Conservation (phyloP, 352 stramenopile species). For the Detonula confervacea region DNA sequence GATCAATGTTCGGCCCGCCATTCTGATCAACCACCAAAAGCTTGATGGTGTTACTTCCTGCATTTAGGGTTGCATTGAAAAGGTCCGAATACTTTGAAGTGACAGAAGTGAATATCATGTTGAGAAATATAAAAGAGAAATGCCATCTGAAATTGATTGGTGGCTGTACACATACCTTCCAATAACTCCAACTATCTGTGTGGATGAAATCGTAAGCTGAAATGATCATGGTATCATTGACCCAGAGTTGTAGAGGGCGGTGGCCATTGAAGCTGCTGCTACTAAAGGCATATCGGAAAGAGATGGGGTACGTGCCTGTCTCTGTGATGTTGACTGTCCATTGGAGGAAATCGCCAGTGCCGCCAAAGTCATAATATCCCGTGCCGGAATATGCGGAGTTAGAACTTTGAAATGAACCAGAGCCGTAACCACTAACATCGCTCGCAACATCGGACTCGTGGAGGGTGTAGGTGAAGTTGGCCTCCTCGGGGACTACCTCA, state of each 20-base stretch:
- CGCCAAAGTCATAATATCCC: constrained; percentile 54
- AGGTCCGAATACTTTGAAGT: constrained; percentile 59
- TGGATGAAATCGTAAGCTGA: constrained; percentile 39
- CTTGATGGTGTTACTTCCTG: constrained; percentile 53
- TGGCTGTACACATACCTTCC: no score
- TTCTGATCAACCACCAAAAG: constrained; percentile 40
- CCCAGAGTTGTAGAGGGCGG: constrained; percentile 26
- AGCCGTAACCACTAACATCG: not conserved
- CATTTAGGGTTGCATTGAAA: constrained; percentile 43
- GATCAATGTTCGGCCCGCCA: constrained; percentile 60
- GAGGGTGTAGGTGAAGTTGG: constrained; percentile 32
- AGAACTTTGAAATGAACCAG: constrained; percentile 1
- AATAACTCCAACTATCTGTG: constrained; percentile 43
- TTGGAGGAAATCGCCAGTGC: constrained; percentile 39
- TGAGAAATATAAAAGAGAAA: no score
- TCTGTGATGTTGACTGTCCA: constrained; percentile 31
- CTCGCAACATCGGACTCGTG: constrained; percentile 45
- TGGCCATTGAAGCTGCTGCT: constrained; percentile 40
- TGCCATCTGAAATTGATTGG: no score
- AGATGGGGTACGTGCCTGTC: constrained; percentile 44
- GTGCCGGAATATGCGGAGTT: constrained; percentile 36
- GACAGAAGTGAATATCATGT: no score
- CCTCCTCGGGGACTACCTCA: constrained; percentile 44
- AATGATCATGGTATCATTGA: constrained; percentile 42
- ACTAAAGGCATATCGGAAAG: constrained; percentile 45